Evolutionary conservation across 2,329 filamentous ascomycete species (phyloP).

Genomic region (Exophiala sp.): DNA sequence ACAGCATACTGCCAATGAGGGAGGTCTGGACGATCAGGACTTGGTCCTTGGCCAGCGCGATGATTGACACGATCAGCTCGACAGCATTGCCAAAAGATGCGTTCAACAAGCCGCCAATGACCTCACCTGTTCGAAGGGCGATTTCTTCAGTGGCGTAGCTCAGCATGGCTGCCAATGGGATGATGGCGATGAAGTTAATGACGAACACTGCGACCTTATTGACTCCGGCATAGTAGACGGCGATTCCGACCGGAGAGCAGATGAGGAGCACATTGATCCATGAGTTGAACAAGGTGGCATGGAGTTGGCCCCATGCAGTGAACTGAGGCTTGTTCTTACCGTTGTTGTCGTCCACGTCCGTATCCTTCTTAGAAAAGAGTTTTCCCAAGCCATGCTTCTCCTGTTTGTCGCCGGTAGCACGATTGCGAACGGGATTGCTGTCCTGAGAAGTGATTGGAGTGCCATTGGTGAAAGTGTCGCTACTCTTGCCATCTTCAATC

Average conservation of each 20-base stretch:
- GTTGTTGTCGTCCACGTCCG: slow-evolving; percentile 20
- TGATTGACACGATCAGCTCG: slow-evolving; percentile 80
- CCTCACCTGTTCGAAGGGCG: slow-evolving; percentile 70
- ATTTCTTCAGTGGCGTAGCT: slow-evolving; percentile 89
- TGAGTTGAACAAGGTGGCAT: slow-evolving; percentile 69
- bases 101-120: slow-evolving; percentile 80
- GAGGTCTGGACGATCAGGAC: slow-evolving; percentile 88
- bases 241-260: slow-evolving; percentile 42
- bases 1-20: slow-evolving; percentile 83
- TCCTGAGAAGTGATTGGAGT: slow-evolving; percentile 6
- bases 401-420: slow-evolving; percentile 2
- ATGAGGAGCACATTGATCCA: slow-evolving; percentile 82
- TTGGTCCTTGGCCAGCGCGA: slow-evolving; percentile 68
- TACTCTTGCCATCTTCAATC: slow-evolving; percentile 9
- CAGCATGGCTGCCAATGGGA: slow-evolving; percentile 79
- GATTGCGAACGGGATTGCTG: slow-evolving; percentile 11
- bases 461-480: slow-evolving; percentile 13
- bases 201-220: slow-evolving; percentile 65
- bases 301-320: slow-evolving; percentile 60
- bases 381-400: slow-evolving; percentile 18
- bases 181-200: slow-evolving; percentile 89
- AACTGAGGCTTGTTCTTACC: slow-evolving; percentile 36
- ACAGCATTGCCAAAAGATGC: slow-evolving; percentile 89
- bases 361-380: slow-evolving; percentile 11
- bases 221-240: slow-evolving; percentile 59